Percentiles rank a stretch among this genome's conserved stretches.
phyloP scores from a whole-genome alignment of 768 basidiomycete species.

The Suillus cothurnatus region DNA sequence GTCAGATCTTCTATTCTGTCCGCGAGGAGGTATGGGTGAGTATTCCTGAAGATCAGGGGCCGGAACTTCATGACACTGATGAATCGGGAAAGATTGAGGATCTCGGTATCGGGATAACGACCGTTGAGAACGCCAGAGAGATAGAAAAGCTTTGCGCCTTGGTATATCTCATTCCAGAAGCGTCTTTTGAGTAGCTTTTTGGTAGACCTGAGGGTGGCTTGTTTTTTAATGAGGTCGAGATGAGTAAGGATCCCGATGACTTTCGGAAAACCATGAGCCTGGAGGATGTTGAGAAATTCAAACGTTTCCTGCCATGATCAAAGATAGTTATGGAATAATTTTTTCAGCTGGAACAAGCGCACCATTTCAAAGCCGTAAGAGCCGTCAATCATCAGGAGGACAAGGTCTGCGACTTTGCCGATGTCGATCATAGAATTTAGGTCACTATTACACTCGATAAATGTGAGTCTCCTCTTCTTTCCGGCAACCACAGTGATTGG shows the following conservation, averaged over 20 bases:
- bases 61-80: constrained; percentile 99
- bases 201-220: constrained; percentile 79
- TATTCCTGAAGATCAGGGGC: constrained; percentile 92
- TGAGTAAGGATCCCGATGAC: constrained; percentile 96
- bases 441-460: constrained; percentile 97
- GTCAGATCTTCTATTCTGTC: constrained; percentile 97
- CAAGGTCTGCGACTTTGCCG: constrained; percentile 94
- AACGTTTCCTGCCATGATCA: constrained; percentile 80
- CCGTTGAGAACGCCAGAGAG: constrained; percentile 96
- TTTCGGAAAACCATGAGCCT: constrained; percentile 97
- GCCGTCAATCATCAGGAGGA: constrained; percentile 96
- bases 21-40: constrained; percentile 91
- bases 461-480: constrained; percentile 91
- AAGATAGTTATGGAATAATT: background rate
- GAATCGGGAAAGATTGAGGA: constrained; percentile 94
- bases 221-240: constrained; percentile 95
- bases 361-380: constrained; percentile 99
- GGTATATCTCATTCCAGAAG: constrained; percentile 99
- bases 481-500: constrained; percentile 95
- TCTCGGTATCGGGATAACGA: constrained; percentile 95
- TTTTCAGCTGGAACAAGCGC: constrained; percentile 22
- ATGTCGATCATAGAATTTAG: constrained; percentile 98
- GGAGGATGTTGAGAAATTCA: constrained; percentile 96
- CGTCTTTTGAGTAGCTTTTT: constrained; percentile 97
- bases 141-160: constrained; percentile 98